A percentile compares a stretch with the other conserved stretches of the same genome.
phyloP scores from a whole-genome alignment of 495 filamentous ascomycete species.

The Penicillium coprophilum region DNA sequence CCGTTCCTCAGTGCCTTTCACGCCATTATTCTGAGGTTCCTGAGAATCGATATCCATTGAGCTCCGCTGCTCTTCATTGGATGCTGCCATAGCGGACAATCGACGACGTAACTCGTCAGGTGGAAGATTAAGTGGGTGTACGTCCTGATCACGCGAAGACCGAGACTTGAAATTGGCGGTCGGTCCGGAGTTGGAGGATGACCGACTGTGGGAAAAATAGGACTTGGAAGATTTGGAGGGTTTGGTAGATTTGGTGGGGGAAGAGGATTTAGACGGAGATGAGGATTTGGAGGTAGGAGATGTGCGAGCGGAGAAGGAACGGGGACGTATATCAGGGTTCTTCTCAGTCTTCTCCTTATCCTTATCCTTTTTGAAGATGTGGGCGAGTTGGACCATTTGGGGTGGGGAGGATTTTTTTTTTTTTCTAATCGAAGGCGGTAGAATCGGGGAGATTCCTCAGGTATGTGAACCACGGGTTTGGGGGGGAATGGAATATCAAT shows the following conservation, averaged over 20 bases:
- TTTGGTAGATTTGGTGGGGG: constrained; percentile 28
- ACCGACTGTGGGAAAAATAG: constrained; percentile 38
- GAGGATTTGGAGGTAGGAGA: constrained; percentile 18
- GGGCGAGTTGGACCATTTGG: constrained; percentile 38
- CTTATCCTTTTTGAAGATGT: constrained; percentile 44
- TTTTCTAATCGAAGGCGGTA: constrained; percentile 45
- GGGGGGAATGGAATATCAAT: background rate
- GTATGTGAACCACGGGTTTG: constrained; percentile 4
- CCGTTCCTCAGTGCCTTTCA: constrained; percentile 52
- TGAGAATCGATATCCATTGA: constrained; percentile 76
- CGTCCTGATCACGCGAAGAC: constrained; percentile 62
- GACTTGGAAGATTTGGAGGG: constrained; percentile 31
- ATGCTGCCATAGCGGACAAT: constrained; percentile 67
- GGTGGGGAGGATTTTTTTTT: constrained; percentile 16
- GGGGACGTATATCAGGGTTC: constrained; percentile 16
- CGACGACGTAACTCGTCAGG: constrained; percentile 77
- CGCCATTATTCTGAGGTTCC: constrained; percentile 50
- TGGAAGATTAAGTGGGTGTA: constrained; percentile 82
- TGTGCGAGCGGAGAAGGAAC: constrained; percentile 29
- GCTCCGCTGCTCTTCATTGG: constrained; percentile 54
- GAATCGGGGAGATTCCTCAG: constrained; percentile 49
- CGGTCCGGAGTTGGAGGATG: constrained; percentile 29
- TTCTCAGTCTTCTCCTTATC: constrained; percentile 29
- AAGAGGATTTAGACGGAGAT: constrained; percentile 9
- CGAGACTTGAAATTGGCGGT: constrained; percentile 19